Conservation (phyloP, 371 early-diverging fungal species). For the Mucor ambiguus region DNA sequence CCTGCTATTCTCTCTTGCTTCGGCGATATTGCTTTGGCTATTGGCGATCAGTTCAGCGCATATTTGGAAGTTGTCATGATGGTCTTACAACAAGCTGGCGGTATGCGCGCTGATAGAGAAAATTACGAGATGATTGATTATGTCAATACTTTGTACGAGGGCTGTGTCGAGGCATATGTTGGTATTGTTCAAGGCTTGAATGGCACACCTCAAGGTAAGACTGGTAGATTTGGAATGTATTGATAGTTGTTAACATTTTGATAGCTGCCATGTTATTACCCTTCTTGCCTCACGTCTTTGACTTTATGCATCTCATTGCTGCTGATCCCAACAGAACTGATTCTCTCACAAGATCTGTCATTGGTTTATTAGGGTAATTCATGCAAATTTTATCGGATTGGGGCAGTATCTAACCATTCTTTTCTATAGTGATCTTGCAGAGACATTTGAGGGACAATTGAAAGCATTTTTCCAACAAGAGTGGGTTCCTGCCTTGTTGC, state of each 20-base stretch:
- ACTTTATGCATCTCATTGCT: conserved; percentile 72
- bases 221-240: neutral
- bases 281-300: conserved; percentile 70
- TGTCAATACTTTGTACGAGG: conserved; percentile 80
- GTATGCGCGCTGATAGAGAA: conserved; percentile 63
- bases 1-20: conserved; percentile 93
- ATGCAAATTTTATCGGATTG: neutral
- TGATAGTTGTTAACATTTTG: neutral
- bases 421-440: conserved; percentile 66
- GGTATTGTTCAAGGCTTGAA: conserved; percentile 94
- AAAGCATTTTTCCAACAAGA: conserved; percentile 61
- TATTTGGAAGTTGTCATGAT: conserved; percentile 85
- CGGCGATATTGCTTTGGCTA: conserved; percentile 97
- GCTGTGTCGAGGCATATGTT: conserved; percentile 92
- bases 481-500: conserved; percentile 70
- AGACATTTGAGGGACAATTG: conserved; percentile 76
- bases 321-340: conserved; percentile 65
- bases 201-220: conserved; percentile 38
- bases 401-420: neutral
- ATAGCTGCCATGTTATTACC: conserved; percentile 62
- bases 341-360: conserved; percentile 67
- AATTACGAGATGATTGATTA: conserved; percentile 86
- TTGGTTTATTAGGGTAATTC: conserved; percentile 81
- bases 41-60: conserved; percentile 83
- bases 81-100: conserved; percentile 84